Evolutionary conservation across 2,329 filamentous ascomycete species (phyloP), one percentile per base, ranked within the genome.

Genomic region (Lachnellula hyalina): DNA sequence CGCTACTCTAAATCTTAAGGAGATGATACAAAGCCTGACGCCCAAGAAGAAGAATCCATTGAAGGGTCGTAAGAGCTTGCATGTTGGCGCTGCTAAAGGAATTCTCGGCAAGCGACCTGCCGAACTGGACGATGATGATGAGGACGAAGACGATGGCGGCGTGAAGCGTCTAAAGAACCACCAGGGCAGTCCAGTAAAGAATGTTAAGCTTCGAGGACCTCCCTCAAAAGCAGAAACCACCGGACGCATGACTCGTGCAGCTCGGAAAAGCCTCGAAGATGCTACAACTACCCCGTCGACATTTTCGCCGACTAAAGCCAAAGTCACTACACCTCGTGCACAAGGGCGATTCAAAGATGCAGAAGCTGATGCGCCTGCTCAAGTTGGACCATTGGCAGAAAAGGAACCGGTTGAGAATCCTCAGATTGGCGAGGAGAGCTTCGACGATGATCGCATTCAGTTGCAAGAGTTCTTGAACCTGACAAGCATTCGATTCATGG

Each of bases 401-500:
- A 73, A 75, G 19, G 66, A 66, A 2, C 72, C 78, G 44, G 63
- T 74, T 23, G 72, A 76, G 49, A 70, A 74, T 5, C 79, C 83
- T n/a, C 77, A 76, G 19, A 70, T 76, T 12, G 57, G 61, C 14
- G 67, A 69, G 45, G 63, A 68, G 23, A 69, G 68, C 21, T 55
- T 63, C 28, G 65, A 67, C 12, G 77, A 80, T 19, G 81, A 85
- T 25, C 79, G 78, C 21, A 91, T 96, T 52, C 87, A 92, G 46
- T 77, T 99, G 3, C 90, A 96, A 63, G 89, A 96, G 51, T 99
- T 99, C 72, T 75, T 99, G 45, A 90, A 95, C 59, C 85, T 96
- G 84, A 96, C 93, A 2, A 95, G 90, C 56, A 96, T 99, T 65
- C 89, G 92, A 52, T 99, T 99, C 74, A 96, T 99, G 89, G 94